Percentiles rank a stretch among this genome's conserved stretches.
phyloP scores from a whole-genome alignment of 345 rosid species.

The Hevea brasiliensis region DNA sequence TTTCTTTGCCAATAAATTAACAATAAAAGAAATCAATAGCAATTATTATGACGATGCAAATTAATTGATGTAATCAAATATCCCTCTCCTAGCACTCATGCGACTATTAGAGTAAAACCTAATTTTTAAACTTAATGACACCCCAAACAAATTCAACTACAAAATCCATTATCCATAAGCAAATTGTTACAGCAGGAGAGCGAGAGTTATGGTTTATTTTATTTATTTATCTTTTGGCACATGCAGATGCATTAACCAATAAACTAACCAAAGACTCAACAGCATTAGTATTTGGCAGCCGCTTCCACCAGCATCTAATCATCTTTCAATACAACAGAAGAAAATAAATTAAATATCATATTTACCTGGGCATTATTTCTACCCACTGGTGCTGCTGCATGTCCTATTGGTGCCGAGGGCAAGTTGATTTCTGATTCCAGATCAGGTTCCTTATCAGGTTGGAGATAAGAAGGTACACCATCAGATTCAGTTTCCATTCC shows the following conservation, averaged over 20 bases:
- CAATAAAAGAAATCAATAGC: not conserved
- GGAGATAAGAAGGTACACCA: constrained; percentile 92
- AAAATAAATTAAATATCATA: constrained; percentile 1
- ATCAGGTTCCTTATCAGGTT: constrained; percentile 83
- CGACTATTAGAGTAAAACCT: too few relatives aligned
- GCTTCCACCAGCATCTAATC: not conserved
- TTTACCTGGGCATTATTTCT: constrained; percentile 66
- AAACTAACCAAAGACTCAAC: not conserved
- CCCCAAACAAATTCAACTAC: not conserved
- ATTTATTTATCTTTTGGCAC: not conserved
- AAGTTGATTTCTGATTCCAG: constrained; percentile 68
- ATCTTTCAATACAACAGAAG: not conserved
- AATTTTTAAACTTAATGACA: not conserved
- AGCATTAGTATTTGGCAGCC: not conserved
- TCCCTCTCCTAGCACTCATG: too few relatives aligned
- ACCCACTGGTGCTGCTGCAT: constrained; percentile 52
- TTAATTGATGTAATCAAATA: not conserved
- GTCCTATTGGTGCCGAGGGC: constrained; percentile 80
- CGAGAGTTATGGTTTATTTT: not conserved
- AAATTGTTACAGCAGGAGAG: not conserved
- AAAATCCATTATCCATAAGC: not conserved
- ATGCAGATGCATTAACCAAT: not conserved
- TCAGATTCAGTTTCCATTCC: constrained; percentile 81
- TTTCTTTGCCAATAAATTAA: not conserved
- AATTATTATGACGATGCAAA: not conserved